Percentiles rank a stretch among this genome's conserved stretches.
Evolutionary conservation across 139 green algal genomes (phyloP).

Genomic region (Micractinium conductrix): DNA sequence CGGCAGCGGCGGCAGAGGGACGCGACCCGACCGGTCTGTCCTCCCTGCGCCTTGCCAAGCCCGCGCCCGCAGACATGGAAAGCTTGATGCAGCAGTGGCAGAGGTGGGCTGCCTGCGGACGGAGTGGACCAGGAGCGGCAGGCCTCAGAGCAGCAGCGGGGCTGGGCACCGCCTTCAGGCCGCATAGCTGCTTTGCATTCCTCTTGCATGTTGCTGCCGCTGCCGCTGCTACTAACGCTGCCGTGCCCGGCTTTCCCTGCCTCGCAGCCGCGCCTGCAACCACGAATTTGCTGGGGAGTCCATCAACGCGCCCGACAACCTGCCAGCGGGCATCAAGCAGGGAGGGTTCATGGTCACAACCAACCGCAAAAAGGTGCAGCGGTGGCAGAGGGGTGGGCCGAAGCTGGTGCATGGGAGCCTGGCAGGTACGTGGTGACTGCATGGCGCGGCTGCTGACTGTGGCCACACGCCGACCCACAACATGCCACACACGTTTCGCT

Average conservation of each 20-base stretch:
- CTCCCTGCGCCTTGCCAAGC: slow-evolving; percentile 25
- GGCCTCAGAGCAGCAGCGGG: not conserved
- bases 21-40: not conserved
- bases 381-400: not conserved
- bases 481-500: no score
- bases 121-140: no score
- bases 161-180: not conserved
- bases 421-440: no score
- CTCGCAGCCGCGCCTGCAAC: slow-evolving; percentile 32
- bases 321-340: slow-evolving; percentile 10
- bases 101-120: not conserved
- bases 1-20: not conserved
- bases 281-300: slow-evolving; percentile 18
- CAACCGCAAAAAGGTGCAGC: slow-evolving; percentile 14
- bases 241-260: not conserved
- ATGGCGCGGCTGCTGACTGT: not conserved
- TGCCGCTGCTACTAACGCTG: not conserved
- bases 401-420: not conserved
- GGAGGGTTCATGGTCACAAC: slow-evolving; percentile 33
- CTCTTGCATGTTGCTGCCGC: not conserved
- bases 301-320: not conserved
- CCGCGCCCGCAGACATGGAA: slow-evolving; percentile 1
- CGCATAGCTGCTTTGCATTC: not conserved
- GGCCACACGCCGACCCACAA: no score
- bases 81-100: slow-evolving; percentile 12